Conservation (phyloP, 2,329 filamentous ascomycete genomes). For the Alternaria solani region DNA sequence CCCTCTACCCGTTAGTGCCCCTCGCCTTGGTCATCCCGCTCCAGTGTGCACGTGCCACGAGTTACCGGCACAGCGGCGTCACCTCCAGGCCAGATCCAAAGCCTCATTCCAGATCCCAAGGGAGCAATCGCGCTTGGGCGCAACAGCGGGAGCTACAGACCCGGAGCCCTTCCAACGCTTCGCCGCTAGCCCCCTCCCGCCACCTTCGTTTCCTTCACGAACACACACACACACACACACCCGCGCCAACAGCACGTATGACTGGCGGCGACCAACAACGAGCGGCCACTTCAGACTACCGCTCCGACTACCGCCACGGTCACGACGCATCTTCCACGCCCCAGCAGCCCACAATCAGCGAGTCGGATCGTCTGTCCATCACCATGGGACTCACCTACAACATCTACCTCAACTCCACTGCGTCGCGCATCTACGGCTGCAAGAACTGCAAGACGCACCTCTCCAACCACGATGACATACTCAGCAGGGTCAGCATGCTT, state of each 20-base stretch:
- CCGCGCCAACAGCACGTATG: constrained; percentile 17
- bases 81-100: constrained; percentile 21
- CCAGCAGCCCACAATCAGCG: constrained; percentile 9
- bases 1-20: neutral
- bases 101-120: constrained; percentile 17
- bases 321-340: constrained; percentile 8
- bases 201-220: constrained; percentile 1
- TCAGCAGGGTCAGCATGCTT: constrained; percentile 75
- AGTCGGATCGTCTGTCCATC: constrained; percentile 16
- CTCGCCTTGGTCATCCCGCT: constrained; percentile 20
- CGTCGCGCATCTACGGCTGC: constrained; percentile 86
- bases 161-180: neutral
- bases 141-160: constrained; percentile 15
- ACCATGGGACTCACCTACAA: constrained; percentile 90
- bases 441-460: constrained; percentile 96
- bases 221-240: neutral
- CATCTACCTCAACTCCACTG: constrained; percentile 86
- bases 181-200: constrained; percentile 3
- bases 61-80: constrained; percentile 12
- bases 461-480: constrained; percentile 93
- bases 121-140: constrained; percentile 18
- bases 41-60: constrained; percentile 29
- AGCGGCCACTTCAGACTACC: constrained; percentile 17
- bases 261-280: constrained; percentile 19
- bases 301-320: constrained; percentile 14